Evolutionary conservation across 2,329 filamentous ascomycete species (phyloP).

Genomic region (Apiospora rasikravindrae): DNA sequence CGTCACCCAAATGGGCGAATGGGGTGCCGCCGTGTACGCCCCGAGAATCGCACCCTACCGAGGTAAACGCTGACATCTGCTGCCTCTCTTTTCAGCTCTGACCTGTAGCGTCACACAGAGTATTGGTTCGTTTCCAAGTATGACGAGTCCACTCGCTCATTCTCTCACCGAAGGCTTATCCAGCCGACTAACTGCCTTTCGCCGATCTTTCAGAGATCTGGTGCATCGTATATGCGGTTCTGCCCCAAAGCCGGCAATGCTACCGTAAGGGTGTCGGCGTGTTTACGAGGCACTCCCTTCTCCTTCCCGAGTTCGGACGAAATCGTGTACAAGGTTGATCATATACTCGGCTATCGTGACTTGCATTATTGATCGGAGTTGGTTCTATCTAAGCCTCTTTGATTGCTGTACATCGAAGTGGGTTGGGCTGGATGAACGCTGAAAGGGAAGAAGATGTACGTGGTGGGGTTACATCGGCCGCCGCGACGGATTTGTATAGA

Average conservation of each 20-base stretch:
- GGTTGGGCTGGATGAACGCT: background rate
- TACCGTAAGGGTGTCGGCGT: background rate
- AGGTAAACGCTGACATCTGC: background rate
- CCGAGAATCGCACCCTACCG: background rate
- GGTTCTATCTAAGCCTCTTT: background rate
- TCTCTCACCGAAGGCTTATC: constrained; percentile 14
- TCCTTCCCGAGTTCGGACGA: background rate
- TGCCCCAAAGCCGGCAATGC: background rate
- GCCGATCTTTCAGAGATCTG: background rate
- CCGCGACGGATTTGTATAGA: constrained; percentile 2
- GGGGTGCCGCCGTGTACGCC: background rate
- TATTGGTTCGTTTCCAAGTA: too few species aligned
- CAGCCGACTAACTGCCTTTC: background rate
- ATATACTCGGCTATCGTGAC: background rate
- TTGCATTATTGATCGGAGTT: background rate
- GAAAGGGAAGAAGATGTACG: background rate
- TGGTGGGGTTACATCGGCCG: constrained; percentile 8
- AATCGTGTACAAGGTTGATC: background rate
- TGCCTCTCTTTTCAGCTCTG: background rate
- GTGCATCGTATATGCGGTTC: constrained; percentile 7
- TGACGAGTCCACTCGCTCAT: background rate
- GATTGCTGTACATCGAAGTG: background rate
- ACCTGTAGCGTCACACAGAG: background rate
- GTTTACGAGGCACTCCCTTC: background rate
- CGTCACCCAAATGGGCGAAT: background rate